phyloP scores from a whole-genome alignment of 1,284 basidiomycete genomes.

The Ceratobasidium sp. region DNA sequence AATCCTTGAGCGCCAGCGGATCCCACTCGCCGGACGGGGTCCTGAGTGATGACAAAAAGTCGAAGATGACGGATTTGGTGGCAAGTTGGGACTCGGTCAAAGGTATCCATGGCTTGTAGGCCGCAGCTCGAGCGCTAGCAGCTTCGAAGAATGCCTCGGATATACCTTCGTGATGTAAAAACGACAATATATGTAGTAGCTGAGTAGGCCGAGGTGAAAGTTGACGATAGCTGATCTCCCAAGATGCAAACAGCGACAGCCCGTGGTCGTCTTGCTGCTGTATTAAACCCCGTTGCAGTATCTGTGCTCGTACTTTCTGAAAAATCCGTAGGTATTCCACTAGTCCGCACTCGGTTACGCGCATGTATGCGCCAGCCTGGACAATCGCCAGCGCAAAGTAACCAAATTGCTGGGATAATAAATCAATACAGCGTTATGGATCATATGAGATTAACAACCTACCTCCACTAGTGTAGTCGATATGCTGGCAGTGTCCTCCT shows the following conservation, averaged over 20 bases:
- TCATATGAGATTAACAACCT: too few species aligned
- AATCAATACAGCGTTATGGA: too few species aligned
- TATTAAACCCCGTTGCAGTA: neutral
- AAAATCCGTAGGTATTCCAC: neutral
- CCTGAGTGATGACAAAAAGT: too few species aligned
- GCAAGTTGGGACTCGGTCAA: too few species aligned
- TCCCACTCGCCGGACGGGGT: too few species aligned
- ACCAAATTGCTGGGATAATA: neutral
- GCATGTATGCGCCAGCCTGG: constrained; percentile 23
- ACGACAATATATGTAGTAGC: constrained; percentile 12
- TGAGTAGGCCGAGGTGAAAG: neutral
- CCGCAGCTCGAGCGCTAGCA: neutral
- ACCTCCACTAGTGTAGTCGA: too few species aligned
- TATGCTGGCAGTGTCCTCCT: too few species aligned
- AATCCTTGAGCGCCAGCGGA: too few species aligned
- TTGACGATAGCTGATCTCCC: neutral
- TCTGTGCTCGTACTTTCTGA: neutral
- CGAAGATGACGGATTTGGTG: too few species aligned
- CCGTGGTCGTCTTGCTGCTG: neutral
- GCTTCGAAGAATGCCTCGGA: constrained; percentile 10
- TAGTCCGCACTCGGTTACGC: neutral
- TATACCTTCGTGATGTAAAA: constrained; percentile 23
- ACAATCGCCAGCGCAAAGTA: constrained; percentile 1
- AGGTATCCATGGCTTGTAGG: too few species aligned
- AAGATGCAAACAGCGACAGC: constrained; percentile 2